A percentile compares a stretch with the other conserved stretches of the same genome.
phyloP scores from a whole-genome alignment of 2,329 filamentous ascomycete genomes.

The Neopestalotiopsis sp. region DNA sequence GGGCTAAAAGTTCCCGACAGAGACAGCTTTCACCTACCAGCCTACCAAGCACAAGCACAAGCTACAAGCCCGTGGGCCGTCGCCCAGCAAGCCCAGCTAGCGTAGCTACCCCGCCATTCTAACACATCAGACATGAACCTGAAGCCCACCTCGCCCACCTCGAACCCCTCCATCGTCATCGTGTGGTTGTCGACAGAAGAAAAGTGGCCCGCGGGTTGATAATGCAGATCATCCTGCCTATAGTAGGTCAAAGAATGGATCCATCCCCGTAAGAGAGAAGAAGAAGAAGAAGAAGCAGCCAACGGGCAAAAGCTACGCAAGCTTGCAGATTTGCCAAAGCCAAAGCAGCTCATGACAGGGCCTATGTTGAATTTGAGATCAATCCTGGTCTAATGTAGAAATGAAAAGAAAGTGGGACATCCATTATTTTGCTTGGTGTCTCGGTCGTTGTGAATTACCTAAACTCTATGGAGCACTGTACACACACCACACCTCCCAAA shows the following conservation, averaged over 20 bases:
- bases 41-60: neutral
- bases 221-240: constrained; percentile 2
- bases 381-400: neutral
- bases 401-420: neutral
- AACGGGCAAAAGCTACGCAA: neutral
- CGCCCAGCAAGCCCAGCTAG: neutral
- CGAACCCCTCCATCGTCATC: constrained; percentile 15
- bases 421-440: neutral
- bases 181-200: neutral
- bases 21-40: too few relatives aligned
- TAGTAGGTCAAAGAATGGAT: too few relatives aligned
- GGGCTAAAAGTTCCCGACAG: too few relatives aligned
- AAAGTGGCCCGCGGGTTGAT: neutral
- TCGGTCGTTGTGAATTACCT: neutral
- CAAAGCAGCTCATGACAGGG: too few relatives aligned
- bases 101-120: constrained; percentile 15
- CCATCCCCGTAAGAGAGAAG: neutral
- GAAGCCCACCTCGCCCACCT: neutral
- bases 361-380: neutral
- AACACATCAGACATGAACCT: neutral
- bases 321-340: neutral
- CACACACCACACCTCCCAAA: too few relatives aligned
- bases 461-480: neutral
- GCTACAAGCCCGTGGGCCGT: neutral
- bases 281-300: neutral